Percentiles rank a stretch among this genome's conserved stretches.
phyloP scores from a whole-genome alignment of 495 filamentous ascomycete genomes.

The Aspergillus sparsus region DNA sequence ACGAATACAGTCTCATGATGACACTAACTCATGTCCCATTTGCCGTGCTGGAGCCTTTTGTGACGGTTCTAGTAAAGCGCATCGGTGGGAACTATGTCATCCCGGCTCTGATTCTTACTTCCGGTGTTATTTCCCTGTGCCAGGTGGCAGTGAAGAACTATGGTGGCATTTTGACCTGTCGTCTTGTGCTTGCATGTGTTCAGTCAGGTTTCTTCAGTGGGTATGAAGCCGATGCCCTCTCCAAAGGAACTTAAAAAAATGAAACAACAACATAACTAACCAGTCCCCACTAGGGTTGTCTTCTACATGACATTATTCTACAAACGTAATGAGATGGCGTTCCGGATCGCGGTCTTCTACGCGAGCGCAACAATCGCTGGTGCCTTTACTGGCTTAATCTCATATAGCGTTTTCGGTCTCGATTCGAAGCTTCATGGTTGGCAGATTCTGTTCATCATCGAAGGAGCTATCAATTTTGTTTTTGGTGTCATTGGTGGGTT shows the following conservation, averaged over 20 bases:
- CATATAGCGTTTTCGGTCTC: constrained; percentile 32
- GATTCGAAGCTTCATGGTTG: constrained; percentile 45
- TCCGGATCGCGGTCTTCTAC: constrained; percentile 55
- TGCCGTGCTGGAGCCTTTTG: constrained; percentile 55
- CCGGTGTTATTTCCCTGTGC: constrained; percentile 16
- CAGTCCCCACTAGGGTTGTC: constrained; percentile 41
- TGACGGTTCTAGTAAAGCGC: constrained; percentile 61
- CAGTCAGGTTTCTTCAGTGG: constrained; percentile 21
- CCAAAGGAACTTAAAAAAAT: neutral
- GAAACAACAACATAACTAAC: too few species aligned
- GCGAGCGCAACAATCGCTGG: constrained; percentile 59
- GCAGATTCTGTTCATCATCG: constrained; percentile 59
- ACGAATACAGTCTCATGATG: constrained; percentile 63
- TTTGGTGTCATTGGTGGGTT: neutral
- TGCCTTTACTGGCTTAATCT: constrained; percentile 53
- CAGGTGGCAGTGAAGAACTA: constrained; percentile 17
- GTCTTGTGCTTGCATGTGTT: constrained; percentile 16
- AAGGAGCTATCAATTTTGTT: constrained; percentile 46
- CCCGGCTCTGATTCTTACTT: constrained; percentile 13
- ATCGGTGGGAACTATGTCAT: constrained; percentile 46
- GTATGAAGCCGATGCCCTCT: neutral
- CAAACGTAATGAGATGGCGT: constrained; percentile 55
- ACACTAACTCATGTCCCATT: constrained; percentile 69
- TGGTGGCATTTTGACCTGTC: constrained; percentile 26
- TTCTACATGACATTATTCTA: constrained; percentile 58